A percentile compares a stretch with the other conserved stretches of the same genome.
phyloP scores from a whole-genome alignment of 495 filamentous ascomycete species.

The Thermochaetoides thermophila region DNA sequence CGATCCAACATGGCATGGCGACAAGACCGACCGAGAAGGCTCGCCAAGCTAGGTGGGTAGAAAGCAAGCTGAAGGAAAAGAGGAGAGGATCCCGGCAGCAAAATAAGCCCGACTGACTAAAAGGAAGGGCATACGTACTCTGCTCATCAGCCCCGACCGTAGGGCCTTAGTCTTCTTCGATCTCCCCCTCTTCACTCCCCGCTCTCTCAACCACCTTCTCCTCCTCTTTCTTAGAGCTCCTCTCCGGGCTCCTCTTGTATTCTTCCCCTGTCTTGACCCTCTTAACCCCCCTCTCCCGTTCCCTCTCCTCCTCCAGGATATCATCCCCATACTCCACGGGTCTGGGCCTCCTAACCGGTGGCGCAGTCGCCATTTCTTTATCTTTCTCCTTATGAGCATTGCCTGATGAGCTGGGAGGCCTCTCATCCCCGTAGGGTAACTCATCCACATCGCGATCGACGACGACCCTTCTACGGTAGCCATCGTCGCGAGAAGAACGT shows the following conservation, averaged over 20 bases:
- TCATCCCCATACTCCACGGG: neutral
- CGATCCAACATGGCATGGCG: too few species aligned
- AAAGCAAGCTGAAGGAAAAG: too few species aligned
- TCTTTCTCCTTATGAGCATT: conserved; percentile 54
- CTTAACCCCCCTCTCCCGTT: conserved; percentile 19
- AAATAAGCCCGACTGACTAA: too few species aligned
- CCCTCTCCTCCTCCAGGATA: neutral
- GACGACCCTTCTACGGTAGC: conserved; percentile 67
- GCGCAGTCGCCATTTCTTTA: conserved; percentile 44
- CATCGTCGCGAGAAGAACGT: conserved; percentile 71
- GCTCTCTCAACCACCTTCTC: conserved; percentile 52
- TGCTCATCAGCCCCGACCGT: too few species aligned
- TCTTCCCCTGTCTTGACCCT: conserved; percentile 40
- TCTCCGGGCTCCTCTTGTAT: conserved; percentile 16
- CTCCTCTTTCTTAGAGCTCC: conserved; percentile 40
- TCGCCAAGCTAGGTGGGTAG: too few species aligned
- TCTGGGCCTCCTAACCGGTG: conserved; percentile 12
- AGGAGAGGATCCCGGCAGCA: too few species aligned
- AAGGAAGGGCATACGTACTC: neutral
- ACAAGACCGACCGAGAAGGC: too few species aligned
- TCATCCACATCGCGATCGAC: conserved; percentile 66
- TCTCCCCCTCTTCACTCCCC: conserved; percentile 95
- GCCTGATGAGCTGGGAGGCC: conserved; percentile 40
- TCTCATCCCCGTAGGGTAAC: conserved; percentile 76
- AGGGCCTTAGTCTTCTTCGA: conserved; percentile 68